Conservation (phyloP, 768 basidiomycete species). For the Candolleomyces efflorescens region DNA sequence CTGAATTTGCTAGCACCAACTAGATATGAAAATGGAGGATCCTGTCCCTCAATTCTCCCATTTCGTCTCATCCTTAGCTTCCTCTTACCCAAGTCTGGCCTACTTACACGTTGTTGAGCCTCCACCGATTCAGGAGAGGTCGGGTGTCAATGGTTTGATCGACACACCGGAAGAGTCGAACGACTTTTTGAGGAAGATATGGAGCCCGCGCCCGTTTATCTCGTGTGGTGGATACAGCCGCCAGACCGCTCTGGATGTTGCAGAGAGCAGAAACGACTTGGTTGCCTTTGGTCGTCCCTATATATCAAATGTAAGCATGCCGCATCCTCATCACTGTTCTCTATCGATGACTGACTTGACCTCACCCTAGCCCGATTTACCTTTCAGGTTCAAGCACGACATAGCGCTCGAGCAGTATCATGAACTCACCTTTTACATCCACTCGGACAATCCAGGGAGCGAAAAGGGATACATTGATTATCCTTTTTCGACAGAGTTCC, state of each 20-base stretch:
- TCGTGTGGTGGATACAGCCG: conserved; percentile 42
- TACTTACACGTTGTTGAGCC: conserved; percentile 52
- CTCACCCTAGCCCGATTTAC: conserved; percentile 34
- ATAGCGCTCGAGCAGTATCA: conserved; percentile 28
- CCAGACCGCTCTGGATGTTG: conserved; percentile 31
- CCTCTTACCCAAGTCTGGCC: conserved; percentile 37
- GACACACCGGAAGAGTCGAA: conserved; percentile 25
- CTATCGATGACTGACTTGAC: background rate
- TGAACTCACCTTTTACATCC: conserved; percentile 34
- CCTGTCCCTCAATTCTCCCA: conserved; percentile 52
- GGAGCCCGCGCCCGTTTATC: conserved; percentile 38
- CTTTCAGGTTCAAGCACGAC: conserved; percentile 9
- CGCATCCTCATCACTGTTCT: too few species aligned
- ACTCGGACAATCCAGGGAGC: conserved; percentile 19
- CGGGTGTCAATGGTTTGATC: conserved; percentile 7
- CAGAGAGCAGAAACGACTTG: conserved; percentile 29
- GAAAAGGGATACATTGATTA: conserved; percentile 28
- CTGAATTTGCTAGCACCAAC: background rate
- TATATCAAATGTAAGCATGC: conserved; percentile 28
- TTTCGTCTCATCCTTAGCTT: conserved; percentile 36
- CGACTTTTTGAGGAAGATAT: conserved; percentile 42
- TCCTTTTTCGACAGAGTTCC: conserved; percentile 17
- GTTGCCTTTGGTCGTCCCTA: conserved; percentile 27
- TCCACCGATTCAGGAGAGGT: conserved; percentile 12
- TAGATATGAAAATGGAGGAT: conserved; percentile 50